Evolutionary conservation across 2,329 filamentous ascomycete species (phyloP).

Genomic region (Cladophialophora bantiana): DNA sequence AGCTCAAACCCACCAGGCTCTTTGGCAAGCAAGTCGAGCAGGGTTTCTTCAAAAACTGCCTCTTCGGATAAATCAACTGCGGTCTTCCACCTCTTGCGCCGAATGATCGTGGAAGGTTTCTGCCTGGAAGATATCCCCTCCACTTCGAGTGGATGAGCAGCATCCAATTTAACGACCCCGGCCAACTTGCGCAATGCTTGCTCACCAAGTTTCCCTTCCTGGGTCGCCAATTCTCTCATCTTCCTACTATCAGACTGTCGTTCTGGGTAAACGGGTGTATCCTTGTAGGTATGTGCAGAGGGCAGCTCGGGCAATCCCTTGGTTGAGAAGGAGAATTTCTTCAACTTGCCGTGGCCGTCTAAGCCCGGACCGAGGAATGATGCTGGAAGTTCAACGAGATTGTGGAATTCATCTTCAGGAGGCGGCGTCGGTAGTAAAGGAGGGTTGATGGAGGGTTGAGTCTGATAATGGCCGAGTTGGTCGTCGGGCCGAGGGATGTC

Average conservation of each 20-base stretch:
- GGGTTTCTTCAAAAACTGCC: constrained; percentile 63
- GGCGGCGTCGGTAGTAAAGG: constrained; percentile 50
- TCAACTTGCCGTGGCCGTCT: constrained; percentile 55
- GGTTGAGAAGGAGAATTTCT: constrained; percentile 62
- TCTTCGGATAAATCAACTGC: constrained; percentile 48
- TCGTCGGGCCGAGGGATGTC: constrained; percentile 44
- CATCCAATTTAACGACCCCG: constrained; percentile 55
- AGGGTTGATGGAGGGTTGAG: constrained; percentile 43
- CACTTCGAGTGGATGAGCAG: constrained; percentile 50
- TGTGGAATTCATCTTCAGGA: constrained; percentile 48
- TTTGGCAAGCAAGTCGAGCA: constrained; percentile 57
- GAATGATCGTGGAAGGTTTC: constrained; percentile 36
- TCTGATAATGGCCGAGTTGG: constrained; percentile 39
- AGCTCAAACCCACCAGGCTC: constrained; percentile 50
- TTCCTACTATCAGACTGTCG: constrained; percentile 66
- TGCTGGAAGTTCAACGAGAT: constrained; percentile 43
- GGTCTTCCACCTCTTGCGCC: constrained; percentile 36
- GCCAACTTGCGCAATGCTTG: constrained; percentile 68
- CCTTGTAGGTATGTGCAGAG: constrained; percentile 68
- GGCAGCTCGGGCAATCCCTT: constrained; percentile 68
- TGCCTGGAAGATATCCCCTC: constrained; percentile 43
- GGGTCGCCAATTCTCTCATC: constrained; percentile 68
- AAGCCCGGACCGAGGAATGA: constrained; percentile 61
- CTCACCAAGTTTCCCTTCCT: constrained; percentile 70
- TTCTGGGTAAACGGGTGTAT: constrained; percentile 64